Percentiles rank a stretch among this genome's conserved stretches.
Conservation (phyloP, 257 asterid genomes). For the Fraxinus cuspidata region DNA sequence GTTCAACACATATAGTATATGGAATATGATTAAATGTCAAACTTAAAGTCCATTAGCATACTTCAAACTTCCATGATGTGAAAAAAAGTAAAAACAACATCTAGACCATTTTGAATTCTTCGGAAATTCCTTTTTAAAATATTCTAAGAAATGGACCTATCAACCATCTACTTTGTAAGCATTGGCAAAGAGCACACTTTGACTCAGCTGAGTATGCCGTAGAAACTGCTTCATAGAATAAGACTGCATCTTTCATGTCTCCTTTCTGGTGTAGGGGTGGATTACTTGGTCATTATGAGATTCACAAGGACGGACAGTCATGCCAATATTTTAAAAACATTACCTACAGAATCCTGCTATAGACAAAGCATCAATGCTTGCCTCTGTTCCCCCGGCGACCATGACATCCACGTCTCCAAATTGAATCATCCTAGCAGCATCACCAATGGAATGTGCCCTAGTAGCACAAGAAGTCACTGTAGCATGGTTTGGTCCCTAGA, state of each 20-base stretch:
- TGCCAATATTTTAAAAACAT: slow-evolving; percentile 13
- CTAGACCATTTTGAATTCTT: neutral
- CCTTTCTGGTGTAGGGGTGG: neutral
- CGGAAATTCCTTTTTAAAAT: neutral
- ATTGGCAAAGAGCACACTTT: neutral
- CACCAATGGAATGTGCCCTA: slow-evolving; percentile 96
- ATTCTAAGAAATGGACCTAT: neutral
- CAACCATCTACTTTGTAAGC: slow-evolving; percentile 2
- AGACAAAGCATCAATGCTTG: slow-evolving; percentile 96
- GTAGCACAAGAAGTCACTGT: slow-evolving; percentile 99
- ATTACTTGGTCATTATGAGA: neutral
- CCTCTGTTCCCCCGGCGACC: slow-evolving; percentile 99
- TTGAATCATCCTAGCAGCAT: slow-evolving; percentile 93
- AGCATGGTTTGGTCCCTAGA: slow-evolving; percentile 99
- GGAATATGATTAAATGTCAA: neutral
- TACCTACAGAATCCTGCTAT: slow-evolving; percentile 98
- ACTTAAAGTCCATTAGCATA: neutral
- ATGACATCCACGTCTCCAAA: slow-evolving; percentile 95
- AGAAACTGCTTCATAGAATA: neutral
- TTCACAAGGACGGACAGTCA: slow-evolving; percentile 9
- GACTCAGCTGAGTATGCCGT: slow-evolving; percentile 6
- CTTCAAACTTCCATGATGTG: neutral
- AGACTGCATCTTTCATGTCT: neutral
- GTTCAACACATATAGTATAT: neutral
- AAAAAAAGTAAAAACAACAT: neutral